Conservation (phyloP, 1,284 basidiomycete species). For the Naganishia liquefaciens region DNA sequence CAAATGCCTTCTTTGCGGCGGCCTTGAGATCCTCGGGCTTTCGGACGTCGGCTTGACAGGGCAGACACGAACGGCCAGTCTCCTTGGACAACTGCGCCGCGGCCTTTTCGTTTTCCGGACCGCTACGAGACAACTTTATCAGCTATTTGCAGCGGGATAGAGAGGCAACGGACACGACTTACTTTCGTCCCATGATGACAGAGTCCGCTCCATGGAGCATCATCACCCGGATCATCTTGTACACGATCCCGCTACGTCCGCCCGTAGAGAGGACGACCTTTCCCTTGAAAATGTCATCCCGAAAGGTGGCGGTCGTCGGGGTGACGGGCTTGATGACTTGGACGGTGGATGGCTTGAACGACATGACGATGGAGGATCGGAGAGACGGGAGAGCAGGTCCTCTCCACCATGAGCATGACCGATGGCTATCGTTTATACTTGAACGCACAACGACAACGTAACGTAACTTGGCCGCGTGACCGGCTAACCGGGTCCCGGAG, state of each 20-base stretch:
- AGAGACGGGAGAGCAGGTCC: background rate
- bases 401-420: no score
- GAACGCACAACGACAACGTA: background rate
- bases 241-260: conserved; percentile 86
- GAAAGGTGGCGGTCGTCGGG: conserved; percentile 60
- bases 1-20: conserved; percentile 74
- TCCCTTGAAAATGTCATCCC: conserved; percentile 77
- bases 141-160: background rate
- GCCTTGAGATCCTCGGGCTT: conserved; percentile 69
- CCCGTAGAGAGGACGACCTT: conserved; percentile 94
- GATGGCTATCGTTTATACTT: no score
- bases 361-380: background rate
- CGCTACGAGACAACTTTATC: conserved; percentile 55
- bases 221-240: conserved; percentile 78
- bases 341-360: conserved; percentile 16
- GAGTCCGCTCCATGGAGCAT: conserved; percentile 84
- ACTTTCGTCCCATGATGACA: conserved; percentile 84
- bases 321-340: conserved; percentile 27
- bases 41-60: conserved; percentile 80
- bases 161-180: conserved; percentile 49
- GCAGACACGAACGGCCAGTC: conserved; percentile 72
- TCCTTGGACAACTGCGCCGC: conserved; percentile 69
- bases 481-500: background rate
- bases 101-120: conserved; percentile 71
- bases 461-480: background rate